Conservation (phyloP, 345 rosid genomes). For the Eucalyptus grandis region DNA sequence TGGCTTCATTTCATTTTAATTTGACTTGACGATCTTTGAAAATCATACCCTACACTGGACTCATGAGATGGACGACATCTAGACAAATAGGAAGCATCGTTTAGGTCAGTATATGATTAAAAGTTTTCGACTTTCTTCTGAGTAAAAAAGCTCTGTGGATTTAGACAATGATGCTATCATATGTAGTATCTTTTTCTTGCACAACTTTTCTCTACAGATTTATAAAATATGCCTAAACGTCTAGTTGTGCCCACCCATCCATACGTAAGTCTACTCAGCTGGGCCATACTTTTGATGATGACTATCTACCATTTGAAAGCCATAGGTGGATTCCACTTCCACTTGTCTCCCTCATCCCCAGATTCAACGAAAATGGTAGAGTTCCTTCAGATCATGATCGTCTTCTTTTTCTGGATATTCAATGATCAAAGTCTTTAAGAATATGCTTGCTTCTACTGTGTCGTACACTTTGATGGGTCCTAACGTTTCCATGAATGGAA, state of each 20-base stretch:
- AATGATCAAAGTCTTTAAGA: not conserved
- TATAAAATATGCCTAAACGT: not conserved
- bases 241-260: not conserved
- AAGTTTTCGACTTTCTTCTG: not conserved
- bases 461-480: not conserved
- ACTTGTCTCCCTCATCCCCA: slow-evolving; percentile 3
- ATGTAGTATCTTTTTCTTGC: not conserved
- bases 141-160: not conserved
- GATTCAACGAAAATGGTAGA: not conserved
- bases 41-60: not conserved
- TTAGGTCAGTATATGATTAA: not conserved
- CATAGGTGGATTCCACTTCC: slow-evolving; percentile 40
- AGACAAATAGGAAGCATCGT: not conserved
- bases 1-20: not conserved
- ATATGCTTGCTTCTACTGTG: not conserved
- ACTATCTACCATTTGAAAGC: slow-evolving; percentile 8
- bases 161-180: not conserved
- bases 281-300: slow-evolving; percentile 9
- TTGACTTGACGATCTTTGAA: not conserved
- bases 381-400: not conserved
- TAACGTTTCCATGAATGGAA: not conserved
- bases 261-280: slow-evolving; percentile 6
- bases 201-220: not conserved
- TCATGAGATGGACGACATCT: not conserved
- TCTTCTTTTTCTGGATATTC: not conserved